Percentiles rank a stretch among this genome's conserved stretches.
These are phyloP conservation scores for Periconia macrospinosa DNA, from an alignment of 2,329 filamentous ascomycete species.

Conservation along the genomic window DNA sequence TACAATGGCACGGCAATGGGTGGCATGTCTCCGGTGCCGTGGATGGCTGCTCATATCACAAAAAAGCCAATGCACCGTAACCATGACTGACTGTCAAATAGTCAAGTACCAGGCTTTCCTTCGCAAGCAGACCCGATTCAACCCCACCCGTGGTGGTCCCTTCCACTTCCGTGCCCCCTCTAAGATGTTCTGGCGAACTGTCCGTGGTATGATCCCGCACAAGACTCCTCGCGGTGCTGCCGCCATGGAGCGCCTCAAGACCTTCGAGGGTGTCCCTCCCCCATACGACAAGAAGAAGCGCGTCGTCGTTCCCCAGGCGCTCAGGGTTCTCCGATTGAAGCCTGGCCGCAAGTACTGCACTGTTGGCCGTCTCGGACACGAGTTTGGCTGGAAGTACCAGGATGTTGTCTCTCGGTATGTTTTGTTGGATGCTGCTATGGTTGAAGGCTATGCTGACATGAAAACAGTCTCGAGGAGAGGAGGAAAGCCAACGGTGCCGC, in stretches of 20 bases:
- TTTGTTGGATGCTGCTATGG: neutral
- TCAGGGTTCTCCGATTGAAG: conserved; percentile 94
- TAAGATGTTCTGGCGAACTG: conserved; percentile 99
- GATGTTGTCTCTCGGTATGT: conserved; percentile 96
- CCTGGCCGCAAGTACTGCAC: conserved; percentile 99
- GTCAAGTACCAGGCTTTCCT: conserved; percentile 99
- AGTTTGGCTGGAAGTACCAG: conserved; percentile 99
- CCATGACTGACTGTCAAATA: conserved; percentile 53
- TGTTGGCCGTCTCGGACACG: conserved; percentile 94
- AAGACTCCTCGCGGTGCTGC: conserved; percentile 98
- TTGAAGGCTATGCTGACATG: conserved; percentile 19
- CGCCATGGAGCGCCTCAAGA: conserved; percentile 97
- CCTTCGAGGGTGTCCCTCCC: conserved; percentile 98
- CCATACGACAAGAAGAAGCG: conserved; percentile 99
- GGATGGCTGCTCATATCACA: neutral
- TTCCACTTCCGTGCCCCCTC: conserved; percentile 99
- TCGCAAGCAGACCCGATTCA: conserved; percentile 99
- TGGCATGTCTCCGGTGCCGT: conserved; percentile 13
- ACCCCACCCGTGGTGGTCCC: conserved; percentile 98
- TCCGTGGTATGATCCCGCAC: conserved; percentile 99
- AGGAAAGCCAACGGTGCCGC: conserved; percentile 99
- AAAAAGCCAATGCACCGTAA: neutral
- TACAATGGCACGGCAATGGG: neutral
- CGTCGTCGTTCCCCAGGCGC: conserved; percentile 97
- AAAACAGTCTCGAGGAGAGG: conserved; percentile 89